A percentile compares a stretch with the other conserved stretches of the same genome.
These are phyloP conservation scores for Cyberlindnera samutprakarnensis DNA, from an alignment of 805 yeast genomes.

Conservation along the genomic window DNA sequence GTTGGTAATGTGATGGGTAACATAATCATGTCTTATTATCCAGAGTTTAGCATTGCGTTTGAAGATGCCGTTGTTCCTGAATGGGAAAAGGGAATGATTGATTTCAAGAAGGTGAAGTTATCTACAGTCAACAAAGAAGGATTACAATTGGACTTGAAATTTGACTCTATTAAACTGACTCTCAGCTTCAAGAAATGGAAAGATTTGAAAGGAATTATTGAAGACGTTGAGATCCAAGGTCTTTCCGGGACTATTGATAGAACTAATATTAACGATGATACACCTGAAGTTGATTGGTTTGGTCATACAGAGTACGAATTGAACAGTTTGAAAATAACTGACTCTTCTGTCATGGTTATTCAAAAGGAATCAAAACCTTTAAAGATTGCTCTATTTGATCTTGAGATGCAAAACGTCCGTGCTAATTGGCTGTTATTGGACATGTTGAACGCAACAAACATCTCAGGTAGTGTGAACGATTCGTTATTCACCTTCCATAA, in stretches of 20 bases:
- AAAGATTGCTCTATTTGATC: constrained; percentile 52
- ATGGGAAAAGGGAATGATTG: constrained; percentile 81
- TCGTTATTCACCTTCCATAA: constrained; percentile 73
- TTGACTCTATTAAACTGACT: constrained; percentile 75
- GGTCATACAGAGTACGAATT: constrained; percentile 31
- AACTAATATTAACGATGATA: constrained; percentile 23
- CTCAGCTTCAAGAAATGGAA: constrained; percentile 82
- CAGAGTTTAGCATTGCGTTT: constrained; percentile 73
- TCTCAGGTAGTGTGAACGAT: constrained; percentile 68
- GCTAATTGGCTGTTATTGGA: constrained; percentile 54
- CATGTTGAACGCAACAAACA: constrained; percentile 59
- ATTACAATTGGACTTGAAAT: constrained; percentile 69
- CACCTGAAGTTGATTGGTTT: constrained; percentile 24
- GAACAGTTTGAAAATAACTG: constrained; percentile 39
- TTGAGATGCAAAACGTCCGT: constrained; percentile 56
- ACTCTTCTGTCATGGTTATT: constrained; percentile 38
- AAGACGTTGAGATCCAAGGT: constrained; percentile 73
- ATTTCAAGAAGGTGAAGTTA: constrained; percentile 65
- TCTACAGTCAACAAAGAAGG: constrained; percentile 63
- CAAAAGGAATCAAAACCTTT: constrained; percentile 15
- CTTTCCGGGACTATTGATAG: constrained; percentile 79
- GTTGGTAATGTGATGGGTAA: constrained; percentile 80
- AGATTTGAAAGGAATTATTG: constrained; percentile 75
- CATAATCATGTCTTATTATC: constrained; percentile 59
- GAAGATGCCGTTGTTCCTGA: constrained; percentile 90